A percentile compares a stretch with the other conserved stretches of the same genome.
Conservation (phyloP, 441 rosid species). For the Pelargonium citronellum region DNA sequence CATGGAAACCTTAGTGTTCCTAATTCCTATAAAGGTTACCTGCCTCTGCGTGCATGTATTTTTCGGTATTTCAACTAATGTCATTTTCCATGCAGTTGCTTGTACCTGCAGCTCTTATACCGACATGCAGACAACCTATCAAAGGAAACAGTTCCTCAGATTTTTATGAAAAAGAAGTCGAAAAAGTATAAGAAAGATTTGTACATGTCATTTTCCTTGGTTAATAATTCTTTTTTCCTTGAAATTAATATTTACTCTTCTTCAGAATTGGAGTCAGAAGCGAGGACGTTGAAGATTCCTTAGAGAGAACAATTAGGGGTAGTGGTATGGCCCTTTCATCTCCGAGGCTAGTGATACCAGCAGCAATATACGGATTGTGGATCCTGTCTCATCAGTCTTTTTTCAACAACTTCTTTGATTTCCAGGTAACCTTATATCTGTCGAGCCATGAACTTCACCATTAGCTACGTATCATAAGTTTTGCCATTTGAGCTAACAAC, state of each 20-base stretch:
- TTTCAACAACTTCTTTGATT: conserved; percentile 53
- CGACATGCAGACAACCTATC: conserved; percentile 62
- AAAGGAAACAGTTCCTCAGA: conserved; percentile 60
- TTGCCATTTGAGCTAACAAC: not conserved
- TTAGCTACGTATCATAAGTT: not conserved
- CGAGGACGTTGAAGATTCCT: conserved; percentile 53
- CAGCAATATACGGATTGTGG: conserved; percentile 74
- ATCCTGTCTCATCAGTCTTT: conserved; percentile 54
- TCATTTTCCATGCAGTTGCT: conserved; percentile 61
- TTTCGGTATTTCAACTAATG: conserved; percentile 27
- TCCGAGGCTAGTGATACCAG: conserved; percentile 82
- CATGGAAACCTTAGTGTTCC: not conserved
- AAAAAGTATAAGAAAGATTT: conserved; percentile 45
- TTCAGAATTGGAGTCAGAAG: conserved; percentile 79
- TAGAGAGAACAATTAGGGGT: conserved; percentile 62
- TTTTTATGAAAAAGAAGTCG: conserved; percentile 57
- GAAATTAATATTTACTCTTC: conserved; percentile 12
- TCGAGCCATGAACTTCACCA: not conserved
- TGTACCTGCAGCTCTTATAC: conserved; percentile 83
- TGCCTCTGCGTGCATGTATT: not conserved
- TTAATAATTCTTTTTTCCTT: not conserved
- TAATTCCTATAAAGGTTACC: not conserved
- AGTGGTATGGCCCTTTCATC: conserved; percentile 76
- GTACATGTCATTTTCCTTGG: not conserved
- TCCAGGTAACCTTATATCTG: conserved; percentile 50